Conservation (phyloP, 768 basidiomycete genomes). For the Hygrocybe punicea region DNA sequence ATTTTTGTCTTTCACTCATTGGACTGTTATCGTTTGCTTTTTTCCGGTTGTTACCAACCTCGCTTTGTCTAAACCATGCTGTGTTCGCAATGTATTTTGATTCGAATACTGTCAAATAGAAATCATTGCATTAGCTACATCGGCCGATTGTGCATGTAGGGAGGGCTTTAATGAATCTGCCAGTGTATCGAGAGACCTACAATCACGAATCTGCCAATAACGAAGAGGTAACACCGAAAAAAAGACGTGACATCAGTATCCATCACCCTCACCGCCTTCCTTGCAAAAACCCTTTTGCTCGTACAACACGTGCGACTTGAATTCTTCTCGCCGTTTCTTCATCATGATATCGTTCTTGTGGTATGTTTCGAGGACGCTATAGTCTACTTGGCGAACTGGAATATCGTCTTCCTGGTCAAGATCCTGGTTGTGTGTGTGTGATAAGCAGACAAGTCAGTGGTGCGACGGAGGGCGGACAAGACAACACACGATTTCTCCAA, state of each 20-base stretch:
- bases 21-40: slow-evolving; percentile 10
- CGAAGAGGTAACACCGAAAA: background rate
- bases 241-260: slow-evolving; percentile 54
- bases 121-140: background rate
- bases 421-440: slow-evolving; percentile 53
- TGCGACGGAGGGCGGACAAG: slow-evolving; percentile 1
- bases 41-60: slow-evolving; percentile 16
- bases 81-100: slow-evolving; percentile 11
- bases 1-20: slow-evolving; percentile 19
- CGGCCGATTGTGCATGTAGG: background rate
- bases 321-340: slow-evolving; percentile 78
- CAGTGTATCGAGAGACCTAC: background rate
- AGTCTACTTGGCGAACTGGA: slow-evolving; percentile 72
- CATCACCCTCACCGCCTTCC: slow-evolving; percentile 95
- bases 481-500: slow-evolving; percentile 89
- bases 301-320: slow-evolving; percentile 77
- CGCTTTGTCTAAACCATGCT: slow-evolving; percentile 10
- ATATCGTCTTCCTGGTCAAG: slow-evolving; percentile 90
- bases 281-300: slow-evolving; percentile 88
- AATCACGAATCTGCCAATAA: slow-evolving; percentile 23
- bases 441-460: slow-evolving; percentile 1
- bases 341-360: slow-evolving; percentile 69
- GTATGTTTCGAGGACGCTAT: slow-evolving; percentile 62
- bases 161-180: background rate
- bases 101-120: background rate